Base-by-base conservation (phyloP, 345 rosid genomes). In the Isatis tinctoria region DNA sequence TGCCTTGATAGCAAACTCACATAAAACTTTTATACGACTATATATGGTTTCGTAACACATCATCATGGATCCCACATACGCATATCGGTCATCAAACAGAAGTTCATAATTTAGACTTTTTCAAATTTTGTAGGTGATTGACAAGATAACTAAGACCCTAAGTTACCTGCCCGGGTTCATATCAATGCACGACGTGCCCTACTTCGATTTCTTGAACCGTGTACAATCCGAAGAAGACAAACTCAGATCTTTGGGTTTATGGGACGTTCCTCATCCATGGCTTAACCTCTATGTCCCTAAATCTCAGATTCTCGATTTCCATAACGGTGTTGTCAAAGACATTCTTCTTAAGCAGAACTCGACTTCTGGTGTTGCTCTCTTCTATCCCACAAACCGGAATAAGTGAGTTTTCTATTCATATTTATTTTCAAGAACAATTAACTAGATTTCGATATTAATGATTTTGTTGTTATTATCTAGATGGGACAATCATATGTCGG, bases 181-280 rank as follows among this genome's bases (percentile, higher is more conserved):
- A 70, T 84, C 88, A 63, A 40, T 79, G 63, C 84, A 89, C 41
- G 97, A 94, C 61, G 96, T 88, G 81, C 6, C 92, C 41, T 88
- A 87, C 73, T 41, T 85, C 33, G 87, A 87, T 48, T 91, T 94
- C 81, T 77, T 94, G 78, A 88, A 94, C 77, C 86, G 97, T 70
- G 98, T 91, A 69, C 84, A 87, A 54, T 53, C 73, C 26, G 86
- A 92, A 4, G 98, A 91, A 85, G 65, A 83, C 41, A 91, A 77
- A 77, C 81, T 91, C 14, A 78, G 88, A 71, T 82, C 96, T 5
- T 84, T 83, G 54, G 96, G 96, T 54, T 83, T 94, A 74, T 94
- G 96, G 98, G 96, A 91, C 78, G 90, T 94, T 77, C 98, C 98
- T 8, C 97, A 94, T 78, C 98, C 97, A 73, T 94, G 98, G 98